Evolutionary conservation across 495 filamentous ascomycete genomes (phyloP).

Genomic region (Aspergillus bridgeri): DNA sequence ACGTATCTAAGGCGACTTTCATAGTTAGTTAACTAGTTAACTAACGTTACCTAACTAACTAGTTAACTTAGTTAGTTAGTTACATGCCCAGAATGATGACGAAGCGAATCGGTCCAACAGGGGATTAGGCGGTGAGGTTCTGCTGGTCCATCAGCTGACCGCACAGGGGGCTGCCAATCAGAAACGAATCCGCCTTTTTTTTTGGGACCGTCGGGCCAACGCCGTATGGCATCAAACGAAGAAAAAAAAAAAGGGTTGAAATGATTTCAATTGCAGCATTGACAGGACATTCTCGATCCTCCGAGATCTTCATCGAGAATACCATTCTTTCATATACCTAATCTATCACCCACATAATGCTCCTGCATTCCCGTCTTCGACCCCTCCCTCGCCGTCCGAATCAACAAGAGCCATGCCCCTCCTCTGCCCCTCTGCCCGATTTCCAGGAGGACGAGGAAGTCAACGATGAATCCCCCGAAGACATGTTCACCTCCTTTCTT

Average conservation of each 20-base stretch:
- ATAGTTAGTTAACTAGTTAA: too few relatives aligned
- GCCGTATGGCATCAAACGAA: not conserved
- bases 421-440: slow-evolving; percentile 17
- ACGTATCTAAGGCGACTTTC: too few relatives aligned
- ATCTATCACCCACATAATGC: slow-evolving; percentile 11
- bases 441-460: slow-evolving; percentile 8
- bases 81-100: too few relatives aligned
- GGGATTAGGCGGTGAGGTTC: not conserved
- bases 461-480: slow-evolving; percentile 46
- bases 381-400: slow-evolving; percentile 28
- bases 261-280: not conserved
- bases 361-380: slow-evolving; percentile 30
- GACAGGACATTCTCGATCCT: not conserved
- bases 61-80: too few relatives aligned
- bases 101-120: too few relatives aligned
- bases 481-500: slow-evolving; percentile 61
- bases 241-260: not conserved
- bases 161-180: not conserved
- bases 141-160: not conserved
- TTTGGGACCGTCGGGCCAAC: not conserved
- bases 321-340: not conserved
- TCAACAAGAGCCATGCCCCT: slow-evolving; percentile 1
- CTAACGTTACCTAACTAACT: too few relatives aligned
- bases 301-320: not conserved
- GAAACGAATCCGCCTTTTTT: not conserved